Conservation (phyloP, 306 rosid species). For the Prunus persica region Prunus_persica_NCBIv2 NC_034009.1:12772501-12773000, state of each 20-base stretch:
- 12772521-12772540: conserved; percentile 30
- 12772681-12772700: background rate
- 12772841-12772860: background rate
- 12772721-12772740: background rate
- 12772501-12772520: background rate
- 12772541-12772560: background rate
- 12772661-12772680: background rate
- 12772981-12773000: background rate
- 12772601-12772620: conserved; percentile 5
- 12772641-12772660: background rate
- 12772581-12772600: conserved; percentile 13
- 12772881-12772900: background rate
- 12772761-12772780: background rate
- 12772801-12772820: background rate
- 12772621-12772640: background rate
- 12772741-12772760: background rate
- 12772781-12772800: background rate
- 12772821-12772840: background rate
- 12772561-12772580: background rate
- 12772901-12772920: too few species aligned
- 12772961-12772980: background rate
- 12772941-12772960: background rate
- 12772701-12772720: background rate
- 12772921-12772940: too few species aligned
- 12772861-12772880: background rate